phyloP scores from a whole-genome alignment of 257 asterid genomes.

The Catharanthus roseus region DNA sequence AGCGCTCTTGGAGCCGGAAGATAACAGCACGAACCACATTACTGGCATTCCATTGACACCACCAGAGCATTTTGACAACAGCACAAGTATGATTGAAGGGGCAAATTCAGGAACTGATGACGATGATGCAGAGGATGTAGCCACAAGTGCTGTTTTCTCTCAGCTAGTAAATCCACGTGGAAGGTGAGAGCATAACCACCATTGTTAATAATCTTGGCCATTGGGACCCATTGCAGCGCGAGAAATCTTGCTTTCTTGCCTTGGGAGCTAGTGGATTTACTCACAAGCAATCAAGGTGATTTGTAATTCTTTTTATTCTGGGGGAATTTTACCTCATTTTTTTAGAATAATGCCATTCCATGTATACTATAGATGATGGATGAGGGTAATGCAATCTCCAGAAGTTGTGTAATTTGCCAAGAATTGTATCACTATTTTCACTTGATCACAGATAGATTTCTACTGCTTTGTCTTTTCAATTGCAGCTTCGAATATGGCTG shows the following conservation, averaged over 20 bases:
- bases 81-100: constrained; percentile 34
- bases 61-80: constrained; percentile 35
- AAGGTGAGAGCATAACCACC: constrained; percentile 24
- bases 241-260: not conserved
- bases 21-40: constrained; percentile 45
- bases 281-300: constrained; percentile 21
- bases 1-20: constrained; percentile 39
- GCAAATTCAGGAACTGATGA: constrained; percentile 37
- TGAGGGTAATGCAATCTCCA: constrained; percentile 8
- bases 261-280: constrained; percentile 11
- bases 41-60: constrained; percentile 36
- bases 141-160: constrained; percentile 45
- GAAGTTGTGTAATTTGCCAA: constrained; percentile 6
- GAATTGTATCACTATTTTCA: constrained; percentile 13
- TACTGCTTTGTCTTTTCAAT: constrained; percentile 19
- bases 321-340: constrained; percentile 2
- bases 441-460: constrained; percentile 32
- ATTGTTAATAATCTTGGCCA: not conserved
- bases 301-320: constrained; percentile 29
- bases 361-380: constrained; percentile 13
- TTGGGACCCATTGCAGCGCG: not conserved
- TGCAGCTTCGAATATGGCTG: constrained; percentile 11
- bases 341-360: constrained; percentile 10
- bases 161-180: constrained; percentile 45
- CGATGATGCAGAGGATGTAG: constrained; percentile 38